phyloP scores from a whole-genome alignment of 2,329 filamentous ascomycete genomes.

The Camillea tinctor region DNA sequence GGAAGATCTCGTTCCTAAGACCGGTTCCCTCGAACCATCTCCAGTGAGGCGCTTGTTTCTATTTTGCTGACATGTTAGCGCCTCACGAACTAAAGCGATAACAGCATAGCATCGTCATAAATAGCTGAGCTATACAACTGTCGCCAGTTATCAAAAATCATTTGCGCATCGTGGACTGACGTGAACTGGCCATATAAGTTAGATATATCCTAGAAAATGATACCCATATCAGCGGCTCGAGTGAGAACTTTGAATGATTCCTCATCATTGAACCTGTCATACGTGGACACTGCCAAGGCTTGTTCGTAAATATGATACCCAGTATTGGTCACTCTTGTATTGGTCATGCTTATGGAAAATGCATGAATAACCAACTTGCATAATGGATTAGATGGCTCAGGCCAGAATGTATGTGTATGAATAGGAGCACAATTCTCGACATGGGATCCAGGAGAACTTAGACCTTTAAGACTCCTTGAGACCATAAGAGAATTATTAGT shows the following conservation, averaged over 20 bases:
- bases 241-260: conserved; percentile 27
- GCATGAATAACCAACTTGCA: too few species aligned
- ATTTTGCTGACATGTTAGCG: background rate
- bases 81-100: too few species aligned
- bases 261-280: conserved; percentile 25
- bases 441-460: too few species aligned
- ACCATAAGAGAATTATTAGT: too few species aligned
- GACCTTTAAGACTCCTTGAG: too few species aligned
- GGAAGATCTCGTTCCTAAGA: conserved; percentile 47
- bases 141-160: background rate
- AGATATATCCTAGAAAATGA: conserved; percentile 32
- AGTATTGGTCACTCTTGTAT: too few species aligned
- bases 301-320: too few species aligned
- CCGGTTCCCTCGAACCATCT: conserved; percentile 41
- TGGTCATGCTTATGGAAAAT: too few species aligned
- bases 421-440: too few species aligned
- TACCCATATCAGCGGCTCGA: conserved; percentile 23
- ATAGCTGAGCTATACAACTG: background rate
- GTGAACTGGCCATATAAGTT: conserved; percentile 38
- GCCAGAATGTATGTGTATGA: too few species aligned
- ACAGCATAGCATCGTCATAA: background rate
- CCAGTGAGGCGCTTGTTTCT: conserved; percentile 42
- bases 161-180: conserved; percentile 8
- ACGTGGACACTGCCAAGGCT: too few species aligned
- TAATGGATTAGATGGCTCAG: too few species aligned